Evolutionary conservation across 257 asterid species (phyloP).

Genomic region (Nicotiana tabacum): DNA sequence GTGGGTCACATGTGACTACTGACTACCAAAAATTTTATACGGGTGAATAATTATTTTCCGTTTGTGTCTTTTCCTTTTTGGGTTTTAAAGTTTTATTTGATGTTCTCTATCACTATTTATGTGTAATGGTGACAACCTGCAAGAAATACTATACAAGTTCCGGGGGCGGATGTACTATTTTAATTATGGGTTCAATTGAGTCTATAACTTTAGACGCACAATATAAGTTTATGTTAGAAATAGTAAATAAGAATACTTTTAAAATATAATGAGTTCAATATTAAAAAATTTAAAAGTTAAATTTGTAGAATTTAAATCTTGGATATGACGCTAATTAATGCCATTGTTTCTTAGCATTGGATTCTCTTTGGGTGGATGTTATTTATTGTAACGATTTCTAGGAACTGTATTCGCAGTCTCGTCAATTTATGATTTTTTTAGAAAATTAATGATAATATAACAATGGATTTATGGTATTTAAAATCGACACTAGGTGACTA

Average conservation of each 20-base stretch:
- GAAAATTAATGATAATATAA: background rate
- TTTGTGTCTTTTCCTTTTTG: too few species aligned
- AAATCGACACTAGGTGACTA: background rate
- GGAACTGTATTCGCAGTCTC: background rate
- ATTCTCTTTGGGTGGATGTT: background rate
- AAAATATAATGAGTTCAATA: too few species aligned
- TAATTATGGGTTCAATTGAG: too few species aligned
- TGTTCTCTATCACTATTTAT: background rate
- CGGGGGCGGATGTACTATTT: too few species aligned
- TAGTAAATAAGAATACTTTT: too few species aligned
- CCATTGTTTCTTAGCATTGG: background rate
- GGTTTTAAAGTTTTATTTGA: background rate
- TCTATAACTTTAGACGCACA: too few species aligned
- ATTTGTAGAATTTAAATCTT: too few species aligned
- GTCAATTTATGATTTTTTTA: background rate
- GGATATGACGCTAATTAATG: too few species aligned
- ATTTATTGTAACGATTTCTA: background rate
- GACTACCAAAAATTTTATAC: background rate
- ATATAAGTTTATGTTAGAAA: too few species aligned
- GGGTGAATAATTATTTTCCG: background rate
- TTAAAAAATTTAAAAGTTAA: too few species aligned
- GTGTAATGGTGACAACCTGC: background rate
- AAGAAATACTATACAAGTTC: background rate
- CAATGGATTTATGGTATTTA: background rate
- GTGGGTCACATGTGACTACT: background rate